Percentiles rank a stretch among this genome's conserved stretches.
Conservation (phyloP, 2,329 filamentous ascomycete species). For the Cladosporium sp. region DNA sequence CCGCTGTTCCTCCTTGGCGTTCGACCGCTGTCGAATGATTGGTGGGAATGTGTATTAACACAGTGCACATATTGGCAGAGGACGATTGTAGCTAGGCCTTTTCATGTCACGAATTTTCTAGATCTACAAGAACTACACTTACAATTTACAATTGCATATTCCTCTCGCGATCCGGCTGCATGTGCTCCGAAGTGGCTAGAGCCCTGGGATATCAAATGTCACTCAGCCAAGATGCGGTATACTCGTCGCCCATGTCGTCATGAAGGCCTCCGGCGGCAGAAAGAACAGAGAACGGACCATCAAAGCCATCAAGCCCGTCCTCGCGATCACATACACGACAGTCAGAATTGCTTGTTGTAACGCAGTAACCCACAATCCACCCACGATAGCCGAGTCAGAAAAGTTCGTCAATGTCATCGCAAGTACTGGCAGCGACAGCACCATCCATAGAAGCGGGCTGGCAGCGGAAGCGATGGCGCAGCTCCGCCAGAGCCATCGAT, state of each 20-base stretch:
- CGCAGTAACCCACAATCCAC: neutral
- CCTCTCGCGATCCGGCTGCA: neutral
- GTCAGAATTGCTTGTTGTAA: neutral
- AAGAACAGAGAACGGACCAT: slow-evolving; percentile 16
- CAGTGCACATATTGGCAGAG: neutral
- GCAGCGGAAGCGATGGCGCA: slow-evolving; percentile 19
- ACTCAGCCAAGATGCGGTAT: slow-evolving; percentile 19
- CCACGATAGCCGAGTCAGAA: neutral
- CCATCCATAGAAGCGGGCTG: neutral
- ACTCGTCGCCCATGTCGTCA: slow-evolving; percentile 14
- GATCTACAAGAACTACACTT: neutral
- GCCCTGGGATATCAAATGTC: neutral
- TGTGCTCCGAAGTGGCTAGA: neutral
- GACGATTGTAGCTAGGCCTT: neutral
- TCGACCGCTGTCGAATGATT: neutral
- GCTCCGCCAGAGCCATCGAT: slow-evolving; percentile 23
- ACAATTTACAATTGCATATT: neutral
- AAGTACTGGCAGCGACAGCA: neutral
- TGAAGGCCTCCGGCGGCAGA: slow-evolving; percentile 4
- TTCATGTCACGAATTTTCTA: neutral
- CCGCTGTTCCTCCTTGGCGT: neutral
- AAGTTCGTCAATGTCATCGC: neutral
- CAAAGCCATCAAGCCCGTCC: slow-evolving; percentile 5
- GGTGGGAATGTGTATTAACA: neutral
- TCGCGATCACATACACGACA: neutral